A percentile compares a stretch with the other conserved stretches of the same genome.
These are phyloP conservation scores for Suillus paluster DNA, from an alignment of 768 basidiomycete genomes.

Conservation along the genomic window DNA sequence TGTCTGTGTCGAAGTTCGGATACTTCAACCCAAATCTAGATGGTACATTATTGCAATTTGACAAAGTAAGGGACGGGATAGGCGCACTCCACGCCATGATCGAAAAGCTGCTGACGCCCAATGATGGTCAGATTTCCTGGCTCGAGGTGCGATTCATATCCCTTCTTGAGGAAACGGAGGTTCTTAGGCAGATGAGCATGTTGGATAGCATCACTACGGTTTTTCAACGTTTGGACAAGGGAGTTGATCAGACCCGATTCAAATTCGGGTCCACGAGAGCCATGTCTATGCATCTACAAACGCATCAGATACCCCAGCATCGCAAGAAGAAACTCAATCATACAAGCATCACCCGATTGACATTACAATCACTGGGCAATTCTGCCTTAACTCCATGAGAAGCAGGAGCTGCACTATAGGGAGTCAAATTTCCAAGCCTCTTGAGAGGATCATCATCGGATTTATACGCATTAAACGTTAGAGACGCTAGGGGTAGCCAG, in stretches of 20 bases:
- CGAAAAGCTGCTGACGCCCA: slow-evolving; percentile 43
- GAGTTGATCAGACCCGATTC: slow-evolving; percentile 37
- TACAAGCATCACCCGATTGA: slow-evolving; percentile 40
- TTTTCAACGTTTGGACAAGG: slow-evolving; percentile 37
- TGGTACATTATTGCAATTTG: not conserved
- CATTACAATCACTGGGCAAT: slow-evolving; percentile 36
- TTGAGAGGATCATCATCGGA: not conserved
- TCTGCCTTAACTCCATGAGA: slow-evolving; percentile 26
- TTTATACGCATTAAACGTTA: not conserved
- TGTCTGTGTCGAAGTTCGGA: slow-evolving; percentile 24
- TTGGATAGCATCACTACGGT: slow-evolving; percentile 25
- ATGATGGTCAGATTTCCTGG: slow-evolving; percentile 41
- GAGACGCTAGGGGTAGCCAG: slow-evolving; percentile 2
- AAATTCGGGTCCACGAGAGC: slow-evolving; percentile 39
- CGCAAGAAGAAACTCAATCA: not conserved
- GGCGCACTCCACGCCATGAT: slow-evolving; percentile 43
- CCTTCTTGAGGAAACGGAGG: slow-evolving; percentile 43
- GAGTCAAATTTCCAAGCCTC: slow-evolving; percentile 35
- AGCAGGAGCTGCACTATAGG: slow-evolving; percentile 33
- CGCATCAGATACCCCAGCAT: not conserved
- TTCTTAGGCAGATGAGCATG: slow-evolving; percentile 34
- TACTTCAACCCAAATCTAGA: slow-evolving; percentile 27
- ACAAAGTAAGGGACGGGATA: not conserved
- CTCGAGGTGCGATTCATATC: slow-evolving; percentile 38
- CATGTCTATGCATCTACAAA: slow-evolving; percentile 45